Evolutionary conservation across 306 rosid genomes (phyloP).

Genomic region (Dalbergia cultrata): DNA sequence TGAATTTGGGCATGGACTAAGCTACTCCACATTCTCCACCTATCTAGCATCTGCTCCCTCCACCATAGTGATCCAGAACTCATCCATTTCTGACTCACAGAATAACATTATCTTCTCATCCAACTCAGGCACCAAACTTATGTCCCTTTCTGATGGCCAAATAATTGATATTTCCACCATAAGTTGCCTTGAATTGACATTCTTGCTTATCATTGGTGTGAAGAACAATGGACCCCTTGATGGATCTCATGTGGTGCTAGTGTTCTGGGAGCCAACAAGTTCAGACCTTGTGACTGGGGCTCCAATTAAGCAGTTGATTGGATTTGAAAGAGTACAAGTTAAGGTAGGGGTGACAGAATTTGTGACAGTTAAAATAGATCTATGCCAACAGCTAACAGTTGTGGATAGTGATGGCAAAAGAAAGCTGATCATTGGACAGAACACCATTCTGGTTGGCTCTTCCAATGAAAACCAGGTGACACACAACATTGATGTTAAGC

Average conservation of each 20-base stretch:
- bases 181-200: conserved; percentile 51
- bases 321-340: conserved; percentile 61
- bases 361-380: conserved; percentile 53
- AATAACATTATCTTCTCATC: conserved; percentile 23
- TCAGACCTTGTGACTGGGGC: conserved; percentile 47
- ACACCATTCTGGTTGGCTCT: conserved; percentile 62
- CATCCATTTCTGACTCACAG: conserved; percentile 27
- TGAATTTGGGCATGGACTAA: conserved; percentile 74
- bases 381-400: conserved; percentile 55
- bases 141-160: conserved; percentile 21
- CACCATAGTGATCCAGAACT: conserved; percentile 49
- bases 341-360: conserved; percentile 48
- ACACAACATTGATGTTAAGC: conserved; percentile 58
- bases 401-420: conserved; percentile 70
- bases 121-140: conserved; percentile 32
- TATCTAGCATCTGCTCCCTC: conserved; percentile 60
- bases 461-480: conserved; percentile 60
- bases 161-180: conserved; percentile 59
- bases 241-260: conserved; percentile 64
- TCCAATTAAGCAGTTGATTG: conserved; percentile 63
- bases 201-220: conserved; percentile 54
- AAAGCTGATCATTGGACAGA: conserved; percentile 61
- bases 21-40: conserved; percentile 68
- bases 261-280: conserved; percentile 59
- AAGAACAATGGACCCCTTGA: conserved; percentile 65